phyloP scores from a whole-genome alignment of 1,139 yeast genomes.

The Suhomyces kunorum region DNA sequence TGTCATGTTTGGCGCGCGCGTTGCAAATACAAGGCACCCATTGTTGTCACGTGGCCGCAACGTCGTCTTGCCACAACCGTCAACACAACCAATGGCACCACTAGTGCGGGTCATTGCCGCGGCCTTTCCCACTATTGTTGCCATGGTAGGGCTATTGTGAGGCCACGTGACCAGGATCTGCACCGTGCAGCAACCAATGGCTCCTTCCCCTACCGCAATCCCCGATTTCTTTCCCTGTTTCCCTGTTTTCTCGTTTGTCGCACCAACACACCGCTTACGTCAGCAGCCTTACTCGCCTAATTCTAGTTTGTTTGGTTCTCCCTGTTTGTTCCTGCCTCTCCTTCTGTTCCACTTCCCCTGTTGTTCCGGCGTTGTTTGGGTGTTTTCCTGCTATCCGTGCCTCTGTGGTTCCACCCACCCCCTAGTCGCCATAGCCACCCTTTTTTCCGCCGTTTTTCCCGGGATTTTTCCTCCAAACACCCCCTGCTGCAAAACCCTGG shows the following conservation, averaged over 20 bases:
- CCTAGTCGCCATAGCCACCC: no score
- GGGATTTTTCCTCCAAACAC: not conserved
- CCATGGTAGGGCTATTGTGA: constrained; percentile 1
- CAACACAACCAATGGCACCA: no score
- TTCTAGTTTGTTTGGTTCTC: not conserved
- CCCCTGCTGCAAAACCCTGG: not conserved
- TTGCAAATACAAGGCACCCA: constrained; percentile 4
- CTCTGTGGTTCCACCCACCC: no score
- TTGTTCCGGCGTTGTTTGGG: constrained; percentile 2
- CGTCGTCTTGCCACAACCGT: no score
- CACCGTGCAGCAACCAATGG: no score
- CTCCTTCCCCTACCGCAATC: no score
- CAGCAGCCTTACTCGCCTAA: not conserved
- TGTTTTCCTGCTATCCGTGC: no score
- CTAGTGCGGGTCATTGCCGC: no score
- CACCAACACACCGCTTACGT: no score
- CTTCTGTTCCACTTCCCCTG: not conserved
- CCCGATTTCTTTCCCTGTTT: no score
- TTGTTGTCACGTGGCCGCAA: constrained; percentile 5
- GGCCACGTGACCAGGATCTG: not conserved
- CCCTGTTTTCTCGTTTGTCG: no score
- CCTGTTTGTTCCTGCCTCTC: not conserved
- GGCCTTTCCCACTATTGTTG: no score
- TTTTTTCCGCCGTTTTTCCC: not conserved
- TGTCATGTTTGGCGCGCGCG: constrained; percentile 5